Conservation (phyloP, 805 yeast genomes). For the Helenozyma baotianmanensis region DNA sequence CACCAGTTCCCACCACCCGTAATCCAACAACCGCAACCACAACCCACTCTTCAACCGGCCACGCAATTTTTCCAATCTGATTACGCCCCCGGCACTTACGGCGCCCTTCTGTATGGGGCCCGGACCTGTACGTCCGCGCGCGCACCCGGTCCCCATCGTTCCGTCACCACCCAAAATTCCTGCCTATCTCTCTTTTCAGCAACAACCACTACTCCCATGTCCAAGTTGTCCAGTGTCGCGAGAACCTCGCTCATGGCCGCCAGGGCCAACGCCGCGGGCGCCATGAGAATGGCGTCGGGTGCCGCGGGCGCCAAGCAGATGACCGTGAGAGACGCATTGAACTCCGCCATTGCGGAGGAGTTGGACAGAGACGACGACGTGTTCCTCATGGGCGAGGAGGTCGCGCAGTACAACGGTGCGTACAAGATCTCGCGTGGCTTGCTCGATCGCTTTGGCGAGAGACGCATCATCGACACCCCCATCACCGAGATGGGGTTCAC, state of each 20-base stretch:
- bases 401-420: constrained; percentile 99
- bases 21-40: no score
- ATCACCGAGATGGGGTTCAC: constrained; percentile 99
- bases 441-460: constrained; percentile 90
- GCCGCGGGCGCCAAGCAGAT: constrained; percentile 53
- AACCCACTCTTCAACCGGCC: no score
- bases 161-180: constrained; percentile 6
- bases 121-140: constrained; percentile 19
- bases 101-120: no score
- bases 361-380: constrained; percentile 93
- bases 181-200: neutral
- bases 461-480: constrained; percentile 92
- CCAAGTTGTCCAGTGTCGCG: constrained; percentile 34
- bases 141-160: constrained; percentile 20
- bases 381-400: constrained; percentile 97
- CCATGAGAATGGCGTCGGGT: constrained; percentile 41
- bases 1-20: no score
- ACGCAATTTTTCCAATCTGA: no score
- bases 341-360: constrained; percentile 94
- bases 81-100: no score
- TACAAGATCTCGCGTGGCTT: constrained; percentile 95
- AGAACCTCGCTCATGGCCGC: constrained; percentile 40
- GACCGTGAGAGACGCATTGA: constrained; percentile 96
- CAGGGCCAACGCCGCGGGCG: constrained; percentile 20
- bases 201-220: constrained; percentile 12